A percentile compares a stretch with the other conserved stretches of the same genome.
These are phyloP conservation scores for Micractinium conductrix DNA, from an alignment of 139 green algal species.

Conservation along the genomic window DNA sequence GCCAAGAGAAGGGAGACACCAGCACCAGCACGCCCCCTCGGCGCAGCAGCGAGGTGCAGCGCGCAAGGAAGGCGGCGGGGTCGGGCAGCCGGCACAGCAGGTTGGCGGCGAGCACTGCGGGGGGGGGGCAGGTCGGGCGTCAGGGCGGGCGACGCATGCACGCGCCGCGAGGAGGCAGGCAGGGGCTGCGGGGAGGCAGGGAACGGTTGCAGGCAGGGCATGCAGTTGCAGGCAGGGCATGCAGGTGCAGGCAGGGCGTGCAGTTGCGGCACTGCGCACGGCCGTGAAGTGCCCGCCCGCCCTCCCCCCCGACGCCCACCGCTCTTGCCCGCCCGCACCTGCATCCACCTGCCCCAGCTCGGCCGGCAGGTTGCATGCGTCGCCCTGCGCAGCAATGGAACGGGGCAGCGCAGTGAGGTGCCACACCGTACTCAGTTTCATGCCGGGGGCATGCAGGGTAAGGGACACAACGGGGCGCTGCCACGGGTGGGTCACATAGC, in stretches of 20 bases:
- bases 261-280: background rate
- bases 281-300: too few relatives aligned
- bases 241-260: background rate
- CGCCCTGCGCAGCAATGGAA: too few relatives aligned
- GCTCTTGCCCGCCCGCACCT: background rate
- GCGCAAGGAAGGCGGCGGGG: constrained; percentile 58
- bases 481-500: too few relatives aligned
- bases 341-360: constrained; percentile 64
- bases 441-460: too few relatives aligned
- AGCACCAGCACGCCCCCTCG: constrained; percentile 53
- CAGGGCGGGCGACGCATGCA: background rate
- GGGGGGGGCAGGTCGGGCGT: background rate
- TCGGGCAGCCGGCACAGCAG: constrained; percentile 78
- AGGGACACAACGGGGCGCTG: too few relatives aligned
- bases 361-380: constrained; percentile 61
- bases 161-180: background rate
- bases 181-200: too few relatives aligned
- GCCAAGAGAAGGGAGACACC: constrained; percentile 70
- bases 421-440: too few relatives aligned
- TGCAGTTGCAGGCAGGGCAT: too few relatives aligned
- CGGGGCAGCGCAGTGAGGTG: too few relatives aligned
- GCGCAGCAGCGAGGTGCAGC: constrained; percentile 56
- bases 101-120: constrained; percentile 72
- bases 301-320: too few relatives aligned
- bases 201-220: background rate